Evolutionary conservation across 371 early-diverging fungal species (phyloP).

Genomic region (Furculomyces boomerangus): DNA sequence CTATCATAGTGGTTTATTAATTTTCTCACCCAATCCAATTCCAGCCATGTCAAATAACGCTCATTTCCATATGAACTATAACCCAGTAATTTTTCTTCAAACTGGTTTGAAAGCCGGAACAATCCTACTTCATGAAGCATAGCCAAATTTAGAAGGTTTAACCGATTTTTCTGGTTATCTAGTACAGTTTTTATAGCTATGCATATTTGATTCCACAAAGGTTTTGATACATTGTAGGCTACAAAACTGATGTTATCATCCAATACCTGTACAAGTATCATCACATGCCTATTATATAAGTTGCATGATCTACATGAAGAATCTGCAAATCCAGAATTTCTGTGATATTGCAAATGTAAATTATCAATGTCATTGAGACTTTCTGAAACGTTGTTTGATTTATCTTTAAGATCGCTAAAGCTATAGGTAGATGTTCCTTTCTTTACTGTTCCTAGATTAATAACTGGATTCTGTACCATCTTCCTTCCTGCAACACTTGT

Average conservation of each 20-base stretch:
- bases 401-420: no score
- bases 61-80: conserved; percentile 5
- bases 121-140: conserved; percentile 19
- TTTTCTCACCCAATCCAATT: conserved; percentile 19
- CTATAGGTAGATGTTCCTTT: no score
- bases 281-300: neutral
- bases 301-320: neutral
- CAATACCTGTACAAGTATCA: conserved; percentile 19
- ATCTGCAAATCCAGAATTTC: no score
- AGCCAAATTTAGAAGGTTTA: conserved; percentile 19
- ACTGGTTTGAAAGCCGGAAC: conserved; percentile 5
- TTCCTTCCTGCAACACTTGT: no score
- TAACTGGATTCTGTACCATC: no score
- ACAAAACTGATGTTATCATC: conserved; percentile 25
- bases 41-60: conserved; percentile 8
- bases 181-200: conserved; percentile 19
- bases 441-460: no score
- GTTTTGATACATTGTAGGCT: conserved; percentile 20
- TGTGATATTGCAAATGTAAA: no score
- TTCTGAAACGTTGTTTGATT: no score
- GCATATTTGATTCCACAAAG: conserved; percentile 12
- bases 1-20: conserved; percentile 20
- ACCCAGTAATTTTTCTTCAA: neutral
- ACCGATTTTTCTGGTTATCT: conserved; percentile 21
- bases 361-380: no score